Evolutionary conservation across 2,329 filamentous ascomycete genomes (phyloP).

Genomic region (Aureobasidium sp.): DNA sequence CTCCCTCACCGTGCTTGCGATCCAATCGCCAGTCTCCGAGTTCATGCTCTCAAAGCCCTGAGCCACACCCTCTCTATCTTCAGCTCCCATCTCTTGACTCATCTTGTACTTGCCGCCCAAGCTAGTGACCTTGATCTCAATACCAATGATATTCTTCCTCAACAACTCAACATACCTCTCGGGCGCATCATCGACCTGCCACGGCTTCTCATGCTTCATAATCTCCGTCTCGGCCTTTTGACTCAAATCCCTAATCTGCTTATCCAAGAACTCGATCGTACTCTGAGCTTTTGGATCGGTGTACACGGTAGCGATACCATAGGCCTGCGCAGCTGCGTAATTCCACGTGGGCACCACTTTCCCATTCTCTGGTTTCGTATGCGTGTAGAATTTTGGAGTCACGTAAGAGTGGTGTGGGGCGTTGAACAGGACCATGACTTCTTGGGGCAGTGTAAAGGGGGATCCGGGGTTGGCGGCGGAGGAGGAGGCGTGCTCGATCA

Average conservation of each 20-base stretch:
- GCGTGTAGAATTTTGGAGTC: constrained; percentile 60
- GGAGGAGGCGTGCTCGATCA: constrained; percentile 45
- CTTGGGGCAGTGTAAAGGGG: constrained; percentile 35
- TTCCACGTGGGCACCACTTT: constrained; percentile 69
- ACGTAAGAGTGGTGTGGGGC: constrained; percentile 55
- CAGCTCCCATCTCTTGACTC: constrained; percentile 53
- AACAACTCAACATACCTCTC: constrained; percentile 47
- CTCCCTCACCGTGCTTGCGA: constrained; percentile 16
- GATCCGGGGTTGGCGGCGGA: constrained; percentile 18
- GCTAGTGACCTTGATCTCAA: constrained; percentile 51
- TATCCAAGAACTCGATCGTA: constrained; percentile 43
- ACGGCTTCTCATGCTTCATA: constrained; percentile 50
- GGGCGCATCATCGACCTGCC: constrained; percentile 54
- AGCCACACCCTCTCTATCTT: constrained; percentile 51
- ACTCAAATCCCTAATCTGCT: constrained; percentile 49
- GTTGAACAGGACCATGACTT: constrained; percentile 59
- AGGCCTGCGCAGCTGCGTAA: constrained; percentile 58
- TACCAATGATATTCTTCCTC: constrained; percentile 27
- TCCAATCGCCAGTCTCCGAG: constrained; percentile 27
- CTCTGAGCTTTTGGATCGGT: constrained; percentile 43
- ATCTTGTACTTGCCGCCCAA: constrained; percentile 60
- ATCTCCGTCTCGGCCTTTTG: constrained; percentile 45
- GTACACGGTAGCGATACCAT: constrained; percentile 51
- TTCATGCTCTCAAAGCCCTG: constrained; percentile 46
- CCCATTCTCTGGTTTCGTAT: constrained; percentile 56